Conservation (phyloP, 2,329 filamentous ascomycete genomes). For the Cladosporium colombiae region DNA sequence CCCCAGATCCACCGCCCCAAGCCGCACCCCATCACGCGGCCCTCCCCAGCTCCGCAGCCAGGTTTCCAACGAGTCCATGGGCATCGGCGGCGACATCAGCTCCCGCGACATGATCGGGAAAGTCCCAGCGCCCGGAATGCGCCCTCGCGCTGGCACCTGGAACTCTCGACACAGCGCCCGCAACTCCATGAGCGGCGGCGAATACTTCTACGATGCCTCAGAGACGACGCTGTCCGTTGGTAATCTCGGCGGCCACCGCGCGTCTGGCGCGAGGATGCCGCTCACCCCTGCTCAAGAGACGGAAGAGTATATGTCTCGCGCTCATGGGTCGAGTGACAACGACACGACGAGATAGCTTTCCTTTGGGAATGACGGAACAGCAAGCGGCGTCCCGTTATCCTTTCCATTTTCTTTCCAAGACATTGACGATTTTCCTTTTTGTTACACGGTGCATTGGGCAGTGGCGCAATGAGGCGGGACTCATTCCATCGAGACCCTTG, state of each 20-base stretch:
- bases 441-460: neutral
- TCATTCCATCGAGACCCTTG: neutral
- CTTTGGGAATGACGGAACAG: too few relatives aligned
- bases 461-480: neutral
- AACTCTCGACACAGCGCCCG: constrained; percentile 28
- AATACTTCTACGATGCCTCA: constrained; percentile 13
- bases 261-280: constrained; percentile 15
- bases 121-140: constrained; percentile 36
- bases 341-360: neutral
- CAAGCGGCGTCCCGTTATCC: neutral
- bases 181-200: constrained; percentile 18
- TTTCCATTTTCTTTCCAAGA: neutral
- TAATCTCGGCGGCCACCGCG: neutral
- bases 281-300: constrained; percentile 28
- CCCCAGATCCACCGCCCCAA: constrained; percentile 22
- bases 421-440: neutral
- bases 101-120: constrained; percentile 36
- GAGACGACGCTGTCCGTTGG: constrained; percentile 19
- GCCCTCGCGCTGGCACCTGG: constrained; percentile 37
- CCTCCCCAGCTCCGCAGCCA: constrained; percentile 25
- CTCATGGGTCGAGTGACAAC: neutral
- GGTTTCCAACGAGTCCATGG: constrained; percentile 31
- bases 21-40: constrained; percentile 28
- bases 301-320: constrained; percentile 23
- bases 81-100: constrained; percentile 36